phyloP scores from a whole-genome alignment of 306 rosid species.

The Cercis canadensis region DNA sequence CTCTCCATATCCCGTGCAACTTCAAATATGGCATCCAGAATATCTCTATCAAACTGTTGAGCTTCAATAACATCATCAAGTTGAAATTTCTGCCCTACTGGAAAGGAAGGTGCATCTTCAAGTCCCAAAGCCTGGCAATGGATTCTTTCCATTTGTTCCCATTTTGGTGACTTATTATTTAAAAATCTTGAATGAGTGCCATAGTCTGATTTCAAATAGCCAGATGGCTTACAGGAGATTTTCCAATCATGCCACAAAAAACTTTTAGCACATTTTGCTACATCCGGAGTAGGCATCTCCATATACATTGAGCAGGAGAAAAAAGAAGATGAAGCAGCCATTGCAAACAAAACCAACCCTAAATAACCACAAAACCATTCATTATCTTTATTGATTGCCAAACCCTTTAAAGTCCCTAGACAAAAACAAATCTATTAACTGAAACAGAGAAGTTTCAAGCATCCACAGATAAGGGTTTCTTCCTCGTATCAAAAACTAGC shows the following conservation, averaged over 20 bases:
- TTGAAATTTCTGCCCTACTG: slow-evolving; percentile 69
- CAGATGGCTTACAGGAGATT: slow-evolving; percentile 33
- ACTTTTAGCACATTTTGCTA: slow-evolving; percentile 38
- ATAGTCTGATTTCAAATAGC: slow-evolving; percentile 31
- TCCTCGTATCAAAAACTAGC: no score
- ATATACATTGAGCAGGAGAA: slow-evolving; percentile 55
- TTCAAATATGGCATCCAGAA: slow-evolving; percentile 66
- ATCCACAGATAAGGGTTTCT: not conserved
- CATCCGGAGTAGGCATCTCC: slow-evolving; percentile 38
- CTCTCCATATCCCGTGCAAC: slow-evolving; percentile 84
- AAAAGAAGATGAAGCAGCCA: slow-evolving; percentile 71
- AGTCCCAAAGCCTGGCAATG: slow-evolving; percentile 45
- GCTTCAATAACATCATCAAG: slow-evolving; percentile 87
- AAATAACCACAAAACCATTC: slow-evolving; percentile 17
- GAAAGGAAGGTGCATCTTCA: slow-evolving; percentile 44
- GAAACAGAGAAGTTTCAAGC: not conserved
- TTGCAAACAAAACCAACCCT: slow-evolving; percentile 43
- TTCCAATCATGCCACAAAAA: slow-evolving; percentile 33
- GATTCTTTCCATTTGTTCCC: slow-evolving; percentile 31
- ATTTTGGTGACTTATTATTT: slow-evolving; percentile 35
- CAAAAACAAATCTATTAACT: not conserved
- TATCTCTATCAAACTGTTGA: slow-evolving; percentile 83
- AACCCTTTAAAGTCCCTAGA: not conserved
- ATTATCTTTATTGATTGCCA: slow-evolving; percentile 8
- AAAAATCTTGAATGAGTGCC: slow-evolving; percentile 39